Conservation (phyloP, 73 alveolate genomes). For the Symbiodinium pilosum region DNA sequence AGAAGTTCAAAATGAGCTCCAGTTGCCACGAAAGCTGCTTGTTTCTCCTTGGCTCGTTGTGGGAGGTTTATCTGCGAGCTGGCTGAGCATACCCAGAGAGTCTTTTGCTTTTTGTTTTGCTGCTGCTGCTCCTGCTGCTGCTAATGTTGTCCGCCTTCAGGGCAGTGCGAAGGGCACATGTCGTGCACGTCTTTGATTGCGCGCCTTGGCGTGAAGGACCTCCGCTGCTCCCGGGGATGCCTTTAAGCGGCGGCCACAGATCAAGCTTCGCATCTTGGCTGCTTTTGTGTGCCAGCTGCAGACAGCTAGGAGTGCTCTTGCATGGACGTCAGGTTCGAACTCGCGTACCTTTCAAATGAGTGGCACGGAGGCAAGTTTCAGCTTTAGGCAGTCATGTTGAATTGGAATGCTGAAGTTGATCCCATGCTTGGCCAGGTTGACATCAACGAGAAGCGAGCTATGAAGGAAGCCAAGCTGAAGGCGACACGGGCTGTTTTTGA, state of each 20-base stretch:
- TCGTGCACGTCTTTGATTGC: too few relatives aligned
- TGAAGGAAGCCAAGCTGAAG: conserved; percentile 69
- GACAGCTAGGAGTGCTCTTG: too few relatives aligned
- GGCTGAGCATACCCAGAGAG: too few relatives aligned
- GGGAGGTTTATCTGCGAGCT: too few relatives aligned
- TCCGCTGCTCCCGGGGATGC: conserved; percentile 38
- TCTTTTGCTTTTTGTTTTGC: too few relatives aligned
- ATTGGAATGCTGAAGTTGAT: background rate
- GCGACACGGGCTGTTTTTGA: background rate
- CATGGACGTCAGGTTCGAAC: conserved; percentile 68
- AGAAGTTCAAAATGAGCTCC: too few relatives aligned
- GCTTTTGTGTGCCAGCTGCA: background rate
- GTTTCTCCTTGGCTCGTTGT: too few relatives aligned
- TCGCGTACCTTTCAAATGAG: conserved; percentile 81
- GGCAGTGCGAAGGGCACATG: too few relatives aligned
- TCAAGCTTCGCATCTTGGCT: conserved; percentile 29
- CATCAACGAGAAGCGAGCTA: conserved; percentile 74
- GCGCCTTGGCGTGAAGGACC: conserved; percentile 3
- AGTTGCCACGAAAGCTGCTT: too few relatives aligned
- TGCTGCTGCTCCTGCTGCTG: too few relatives aligned
- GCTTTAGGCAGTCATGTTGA: background rate
- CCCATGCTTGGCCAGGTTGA: conserved; percentile 45
- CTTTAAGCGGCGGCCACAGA: conserved; percentile 28
- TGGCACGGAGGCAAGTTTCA: conserved; percentile 38
- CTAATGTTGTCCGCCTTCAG: too few relatives aligned